Evolutionary conservation across 345 rosid genomes (phyloP).

Genomic region (Eucalyptus viminalis): DNA sequence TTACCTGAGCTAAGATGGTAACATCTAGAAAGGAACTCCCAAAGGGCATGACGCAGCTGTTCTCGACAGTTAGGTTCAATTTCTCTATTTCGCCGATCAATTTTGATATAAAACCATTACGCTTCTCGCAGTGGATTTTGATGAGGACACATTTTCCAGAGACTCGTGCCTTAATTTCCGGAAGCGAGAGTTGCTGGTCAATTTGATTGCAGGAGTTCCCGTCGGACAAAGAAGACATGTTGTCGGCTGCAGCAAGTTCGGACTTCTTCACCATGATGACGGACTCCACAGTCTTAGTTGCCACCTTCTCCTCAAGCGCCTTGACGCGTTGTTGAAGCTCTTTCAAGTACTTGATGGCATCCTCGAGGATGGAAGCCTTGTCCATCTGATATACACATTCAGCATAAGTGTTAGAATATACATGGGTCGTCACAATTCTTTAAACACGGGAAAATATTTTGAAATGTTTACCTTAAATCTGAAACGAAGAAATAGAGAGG

Average conservation of each 20-base stretch:
- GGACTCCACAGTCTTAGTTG: conserved; percentile 35
- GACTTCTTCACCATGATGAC: conserved; percentile 45
- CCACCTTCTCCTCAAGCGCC: conserved; percentile 33
- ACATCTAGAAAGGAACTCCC: not conserved
- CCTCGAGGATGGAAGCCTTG: conserved; percentile 62
- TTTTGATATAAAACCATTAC: not conserved
- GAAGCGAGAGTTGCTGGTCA: not conserved
- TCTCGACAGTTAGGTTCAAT: not conserved
- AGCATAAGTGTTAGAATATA: not conserved
- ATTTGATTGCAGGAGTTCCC: conserved; percentile 6
- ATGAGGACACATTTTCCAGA: not conserved
- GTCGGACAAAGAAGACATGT: conserved; percentile 11
- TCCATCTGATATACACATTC: conserved; percentile 27
- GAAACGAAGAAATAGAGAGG: not conserved
- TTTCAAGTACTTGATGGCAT: conserved; percentile 49
- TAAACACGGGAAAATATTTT: not conserved
- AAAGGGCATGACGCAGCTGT: not conserved
- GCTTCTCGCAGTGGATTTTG: not conserved
- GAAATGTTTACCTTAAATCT: not conserved
- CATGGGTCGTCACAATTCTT: rapidly evolving
- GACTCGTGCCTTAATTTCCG: conserved; percentile 2
- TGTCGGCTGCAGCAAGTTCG: conserved; percentile 17
- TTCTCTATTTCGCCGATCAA: not conserved
- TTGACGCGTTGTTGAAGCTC: conserved; percentile 55
- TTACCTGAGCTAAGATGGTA: conserved; percentile 3